Conservation (phyloP, 805 yeast species). For the Ogataea henricii region DNA sequence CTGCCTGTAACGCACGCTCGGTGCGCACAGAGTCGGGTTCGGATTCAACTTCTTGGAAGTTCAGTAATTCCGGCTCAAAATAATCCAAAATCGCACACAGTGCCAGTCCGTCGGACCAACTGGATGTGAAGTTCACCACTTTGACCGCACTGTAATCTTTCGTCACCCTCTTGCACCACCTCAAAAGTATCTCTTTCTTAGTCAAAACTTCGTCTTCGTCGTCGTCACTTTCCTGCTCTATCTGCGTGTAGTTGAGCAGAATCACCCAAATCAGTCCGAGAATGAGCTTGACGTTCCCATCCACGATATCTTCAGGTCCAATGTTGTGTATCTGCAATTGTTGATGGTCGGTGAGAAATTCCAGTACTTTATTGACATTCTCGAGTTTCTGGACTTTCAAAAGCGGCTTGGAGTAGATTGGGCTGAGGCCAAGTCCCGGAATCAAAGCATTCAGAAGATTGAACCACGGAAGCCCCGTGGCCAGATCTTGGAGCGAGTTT, state of each 20-base stretch:
- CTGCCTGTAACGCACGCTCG: slow-evolving; percentile 42
- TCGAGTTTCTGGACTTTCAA: slow-evolving; percentile 49
- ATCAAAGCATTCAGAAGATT: slow-evolving; percentile 39
- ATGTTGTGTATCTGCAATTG: slow-evolving; percentile 43
- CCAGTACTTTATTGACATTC: slow-evolving; percentile 45
- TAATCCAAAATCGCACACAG: slow-evolving; percentile 47
- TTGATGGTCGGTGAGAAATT: slow-evolving; percentile 42
- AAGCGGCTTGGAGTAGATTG: slow-evolving; percentile 39
- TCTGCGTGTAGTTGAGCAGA: slow-evolving; percentile 41
- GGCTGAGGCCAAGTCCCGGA: slow-evolving; percentile 23
- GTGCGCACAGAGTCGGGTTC: slow-evolving; percentile 34
- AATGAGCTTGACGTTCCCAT: slow-evolving; percentile 48
- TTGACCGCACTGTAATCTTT: slow-evolving; percentile 38
- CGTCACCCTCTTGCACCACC: slow-evolving; percentile 57
- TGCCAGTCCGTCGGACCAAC: slow-evolving; percentile 57
- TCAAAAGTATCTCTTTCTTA: slow-evolving; percentile 43
- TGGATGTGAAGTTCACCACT: slow-evolving; percentile 51
- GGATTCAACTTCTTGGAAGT: slow-evolving; percentile 34
- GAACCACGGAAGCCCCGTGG: slow-evolving; percentile 43
- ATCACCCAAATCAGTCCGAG: slow-evolving; percentile 53
- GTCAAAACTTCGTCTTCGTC: slow-evolving; percentile 16
- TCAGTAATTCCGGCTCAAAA: slow-evolving; percentile 43
- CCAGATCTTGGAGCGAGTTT: slow-evolving; percentile 37
- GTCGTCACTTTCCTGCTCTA: slow-evolving; percentile 13
- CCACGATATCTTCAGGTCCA: slow-evolving; percentile 51